A percentile compares a stretch with the other conserved stretches of the same genome.
Evolutionary conservation across 768 basidiomycete genomes (phyloP).

Genomic region (Strobilomyces dryophilus): DNA sequence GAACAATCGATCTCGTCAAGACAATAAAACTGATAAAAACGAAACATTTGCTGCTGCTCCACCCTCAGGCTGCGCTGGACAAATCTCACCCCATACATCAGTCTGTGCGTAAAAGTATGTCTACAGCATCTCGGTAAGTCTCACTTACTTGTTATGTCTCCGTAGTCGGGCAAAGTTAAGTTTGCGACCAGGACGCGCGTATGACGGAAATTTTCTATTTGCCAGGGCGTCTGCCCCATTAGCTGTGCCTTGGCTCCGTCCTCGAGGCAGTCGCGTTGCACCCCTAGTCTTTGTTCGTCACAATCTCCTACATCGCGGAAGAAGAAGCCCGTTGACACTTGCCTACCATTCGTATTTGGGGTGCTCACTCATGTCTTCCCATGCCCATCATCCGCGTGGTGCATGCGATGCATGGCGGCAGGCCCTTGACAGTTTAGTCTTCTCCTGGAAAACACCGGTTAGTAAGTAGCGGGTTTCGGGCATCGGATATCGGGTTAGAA

Average conservation of each 20-base stretch:
- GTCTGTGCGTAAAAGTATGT: constrained; percentile 14
- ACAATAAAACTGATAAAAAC: constrained; percentile 11
- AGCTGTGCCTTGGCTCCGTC: constrained; percentile 29
- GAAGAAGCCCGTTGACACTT: constrained; percentile 8
- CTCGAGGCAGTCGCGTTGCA: constrained; percentile 34
- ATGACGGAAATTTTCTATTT: constrained; percentile 29
- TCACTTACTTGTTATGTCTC: not conserved
- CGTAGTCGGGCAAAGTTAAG: constrained; percentile 29
- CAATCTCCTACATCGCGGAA: constrained; percentile 15
- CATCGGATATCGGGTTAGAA: constrained; percentile 7
- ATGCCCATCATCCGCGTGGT: constrained; percentile 5
- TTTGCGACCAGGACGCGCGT: constrained; percentile 23
- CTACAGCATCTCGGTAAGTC: constrained; percentile 9
- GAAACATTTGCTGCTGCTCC: not conserved
- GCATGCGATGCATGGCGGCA: not conserved
- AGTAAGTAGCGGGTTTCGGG: not conserved
- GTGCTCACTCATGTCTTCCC: not conserved
- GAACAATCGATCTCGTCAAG: not conserved
- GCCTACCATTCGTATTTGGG: constrained; percentile 13
- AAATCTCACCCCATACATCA: constrained; percentile 3
- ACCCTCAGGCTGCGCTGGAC: not conserved
- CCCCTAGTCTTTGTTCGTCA: constrained; percentile 12
- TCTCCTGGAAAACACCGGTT: constrained; percentile 9
- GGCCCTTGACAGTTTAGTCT: not conserved
- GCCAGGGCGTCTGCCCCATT: constrained; percentile 7